Percentiles rank a stretch among this genome's conserved stretches.
These are phyloP conservation scores for Verbascum thapsus DNA, from an alignment of 257 asterid species.

Conservation along the genomic window DNA sequence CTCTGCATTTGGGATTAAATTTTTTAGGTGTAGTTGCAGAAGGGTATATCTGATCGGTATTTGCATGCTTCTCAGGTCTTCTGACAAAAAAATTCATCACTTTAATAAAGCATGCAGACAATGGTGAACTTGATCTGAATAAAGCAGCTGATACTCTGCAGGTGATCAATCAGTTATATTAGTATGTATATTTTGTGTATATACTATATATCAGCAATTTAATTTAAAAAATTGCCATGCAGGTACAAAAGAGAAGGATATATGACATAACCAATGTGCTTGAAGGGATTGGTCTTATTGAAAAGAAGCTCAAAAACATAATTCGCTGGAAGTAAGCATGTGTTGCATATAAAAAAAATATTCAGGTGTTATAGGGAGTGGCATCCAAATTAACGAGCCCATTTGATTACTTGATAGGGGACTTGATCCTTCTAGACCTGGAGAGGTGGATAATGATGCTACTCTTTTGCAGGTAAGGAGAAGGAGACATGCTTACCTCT, in stretches of 20 bases:
- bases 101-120: constrained; percentile 54
- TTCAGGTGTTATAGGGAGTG: constrained; percentile 11
- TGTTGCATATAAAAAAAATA: constrained; percentile 25
- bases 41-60: constrained; percentile 24
- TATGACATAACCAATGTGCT: constrained; percentile 75
- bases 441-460: constrained; percentile 71
- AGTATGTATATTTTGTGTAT: not conserved
- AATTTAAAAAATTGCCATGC: constrained; percentile 23
- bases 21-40: constrained; percentile 25
- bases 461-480: constrained; percentile 70
- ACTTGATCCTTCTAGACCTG: constrained; percentile 58
- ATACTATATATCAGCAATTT: constrained; percentile 17
- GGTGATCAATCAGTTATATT: constrained; percentile 36
- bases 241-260: constrained; percentile 69
- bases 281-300: constrained; percentile 75
- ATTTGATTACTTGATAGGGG: constrained; percentile 47
- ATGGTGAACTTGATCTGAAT: constrained; percentile 67
- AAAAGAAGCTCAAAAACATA: constrained; percentile 70
- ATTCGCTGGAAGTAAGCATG: constrained; percentile 56
- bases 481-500: constrained; percentile 16
- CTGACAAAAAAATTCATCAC: constrained; percentile 51
- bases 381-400: constrained; percentile 17
- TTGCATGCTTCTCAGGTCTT: constrained; percentile 50
- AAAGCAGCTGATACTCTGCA: constrained; percentile 67
- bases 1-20: constrained; percentile 23